Conservation (phyloP, 352 stramenopile species). For the Phytophthora hybrid region DNA sequence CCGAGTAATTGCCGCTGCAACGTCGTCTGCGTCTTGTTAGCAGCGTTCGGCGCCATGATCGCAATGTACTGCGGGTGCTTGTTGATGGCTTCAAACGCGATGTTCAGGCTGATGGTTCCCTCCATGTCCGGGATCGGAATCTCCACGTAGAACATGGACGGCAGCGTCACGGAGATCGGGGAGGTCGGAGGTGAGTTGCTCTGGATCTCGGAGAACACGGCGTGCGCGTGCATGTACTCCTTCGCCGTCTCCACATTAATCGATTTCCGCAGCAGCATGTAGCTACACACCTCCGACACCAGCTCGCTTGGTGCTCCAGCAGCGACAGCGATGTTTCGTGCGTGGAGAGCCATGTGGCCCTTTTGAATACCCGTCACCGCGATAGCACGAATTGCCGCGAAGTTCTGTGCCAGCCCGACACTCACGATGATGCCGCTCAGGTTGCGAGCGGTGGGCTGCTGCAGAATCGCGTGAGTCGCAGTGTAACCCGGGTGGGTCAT, state of each 20-base stretch:
- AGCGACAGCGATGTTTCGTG: slow-evolving; percentile 88
- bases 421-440: slow-evolving; percentile 81
- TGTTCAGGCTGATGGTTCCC: slow-evolving; percentile 79
- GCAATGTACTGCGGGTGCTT: slow-evolving; percentile 85
- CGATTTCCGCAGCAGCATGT: slow-evolving; percentile 83
- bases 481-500: slow-evolving; percentile 86
- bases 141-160: slow-evolving; percentile 90
- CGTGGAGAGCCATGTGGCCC: slow-evolving; percentile 89
- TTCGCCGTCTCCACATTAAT: slow-evolving; percentile 89
- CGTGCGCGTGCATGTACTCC: slow-evolving; percentile 84
- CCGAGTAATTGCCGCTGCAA: slow-evolving; percentile 79
- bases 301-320: slow-evolving; percentile 79
- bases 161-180: slow-evolving; percentile 49
- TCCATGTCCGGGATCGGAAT: slow-evolving; percentile 78
- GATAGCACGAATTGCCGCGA: slow-evolving; percentile 85
- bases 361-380: slow-evolving; percentile 90
- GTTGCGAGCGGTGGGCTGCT: slow-evolving; percentile 65
- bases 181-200: slow-evolving; percentile 53
- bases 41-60: slow-evolving; percentile 54
- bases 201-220: slow-evolving; percentile 80
- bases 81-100: slow-evolving; percentile 84
- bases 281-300: slow-evolving; percentile 86
- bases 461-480: slow-evolving; percentile 79
- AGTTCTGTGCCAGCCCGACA: slow-evolving; percentile 89
- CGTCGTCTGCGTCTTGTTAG: slow-evolving; percentile 44